Evolutionary conservation across 805 yeast genomes (phyloP).

Genomic region (Yarrowia sp.): DNA sequence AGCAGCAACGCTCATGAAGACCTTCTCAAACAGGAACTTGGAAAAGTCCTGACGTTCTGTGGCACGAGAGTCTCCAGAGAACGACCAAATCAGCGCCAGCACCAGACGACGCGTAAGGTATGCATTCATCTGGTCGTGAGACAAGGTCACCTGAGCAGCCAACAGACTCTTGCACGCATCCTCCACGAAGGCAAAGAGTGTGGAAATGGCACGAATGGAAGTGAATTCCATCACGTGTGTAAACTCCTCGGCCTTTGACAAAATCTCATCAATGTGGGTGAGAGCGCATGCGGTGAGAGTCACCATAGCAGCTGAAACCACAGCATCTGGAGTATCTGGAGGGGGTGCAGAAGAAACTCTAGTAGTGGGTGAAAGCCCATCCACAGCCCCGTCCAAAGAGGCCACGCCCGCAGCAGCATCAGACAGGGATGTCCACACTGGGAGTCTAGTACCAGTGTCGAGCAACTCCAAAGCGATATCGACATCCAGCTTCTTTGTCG

Average conservation of each 20-base stretch:
- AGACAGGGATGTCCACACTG: background rate
- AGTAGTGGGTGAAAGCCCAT: background rate
- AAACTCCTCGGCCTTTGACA: slow-evolving; percentile 35
- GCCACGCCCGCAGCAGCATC: background rate
- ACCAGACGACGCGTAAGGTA: slow-evolving; percentile 32
- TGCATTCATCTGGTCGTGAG: slow-evolving; percentile 34
- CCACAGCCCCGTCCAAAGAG: background rate
- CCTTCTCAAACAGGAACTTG: slow-evolving; percentile 30
- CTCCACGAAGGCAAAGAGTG: slow-evolving; percentile 44
- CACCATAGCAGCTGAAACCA: background rate
- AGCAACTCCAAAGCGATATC: background rate
- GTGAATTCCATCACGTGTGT: slow-evolving; percentile 55
- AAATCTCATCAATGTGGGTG: slow-evolving; percentile 30
- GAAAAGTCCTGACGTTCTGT: slow-evolving; percentile 44
- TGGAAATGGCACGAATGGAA: slow-evolving; percentile 39
- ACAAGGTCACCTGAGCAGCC: slow-evolving; percentile 27
- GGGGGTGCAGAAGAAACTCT: background rate
- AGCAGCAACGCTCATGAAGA: background rate
- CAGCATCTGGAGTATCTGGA: background rate
- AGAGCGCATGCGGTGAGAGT: background rate
- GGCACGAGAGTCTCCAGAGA: slow-evolving; percentile 53
- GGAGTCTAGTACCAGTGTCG: background rate
- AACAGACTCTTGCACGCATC: slow-evolving; percentile 39
- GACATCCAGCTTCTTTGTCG: background rate
- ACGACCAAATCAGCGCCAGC: slow-evolving; percentile 55